Evolutionary conservation across 495 filamentous ascomycete genomes (phyloP).

Genomic region (Podospora bellae-mahoneyi): DNA sequence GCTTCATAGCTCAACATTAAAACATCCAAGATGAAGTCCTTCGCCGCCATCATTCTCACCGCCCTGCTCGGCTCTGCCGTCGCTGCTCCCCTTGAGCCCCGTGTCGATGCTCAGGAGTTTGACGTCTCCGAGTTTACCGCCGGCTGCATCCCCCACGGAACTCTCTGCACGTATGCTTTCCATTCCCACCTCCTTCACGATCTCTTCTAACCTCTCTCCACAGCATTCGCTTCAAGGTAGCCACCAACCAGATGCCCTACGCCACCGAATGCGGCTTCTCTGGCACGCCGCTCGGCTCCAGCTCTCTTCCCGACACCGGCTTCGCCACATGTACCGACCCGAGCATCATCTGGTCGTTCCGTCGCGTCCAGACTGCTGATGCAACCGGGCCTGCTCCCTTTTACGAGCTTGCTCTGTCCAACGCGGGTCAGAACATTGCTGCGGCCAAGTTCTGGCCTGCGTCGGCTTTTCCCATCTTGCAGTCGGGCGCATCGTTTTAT

Average conservation of each 20-base stretch:
- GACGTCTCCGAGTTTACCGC: conserved; percentile 29
- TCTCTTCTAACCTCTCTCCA: neutral
- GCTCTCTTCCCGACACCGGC: conserved; percentile 22
- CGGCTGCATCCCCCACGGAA: conserved; percentile 33
- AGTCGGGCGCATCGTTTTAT: conserved; percentile 17
- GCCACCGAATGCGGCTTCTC: conserved; percentile 21
- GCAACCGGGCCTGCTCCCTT: conserved; percentile 9
- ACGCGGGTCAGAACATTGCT: conserved; percentile 22
- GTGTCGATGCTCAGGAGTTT: conserved; percentile 26
- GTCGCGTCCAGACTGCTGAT: conserved; percentile 9
- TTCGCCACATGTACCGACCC: conserved; percentile 23
- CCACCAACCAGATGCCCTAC: conserved; percentile 27
- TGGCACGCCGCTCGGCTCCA: conserved; percentile 12
- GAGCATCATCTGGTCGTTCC: conserved; percentile 25
- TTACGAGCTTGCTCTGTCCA: conserved; percentile 24
- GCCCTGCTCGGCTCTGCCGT: conserved; percentile 17
- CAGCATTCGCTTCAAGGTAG: conserved; percentile 24
- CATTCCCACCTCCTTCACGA: neutral
- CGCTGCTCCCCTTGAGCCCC: conserved; percentile 24
- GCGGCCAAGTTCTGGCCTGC: conserved; percentile 20
- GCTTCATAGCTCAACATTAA: neutral
- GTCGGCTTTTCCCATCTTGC: conserved; percentile 18
- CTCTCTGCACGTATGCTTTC: conserved; percentile 27
- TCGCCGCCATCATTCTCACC: conserved; percentile 10
- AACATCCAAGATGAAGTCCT: conserved; percentile 21